A percentile compares a stretch with the other conserved stretches of the same genome.
Conservation (phyloP, 2,329 filamentous ascomycete genomes). For the Penicillium decumbens region DNA sequence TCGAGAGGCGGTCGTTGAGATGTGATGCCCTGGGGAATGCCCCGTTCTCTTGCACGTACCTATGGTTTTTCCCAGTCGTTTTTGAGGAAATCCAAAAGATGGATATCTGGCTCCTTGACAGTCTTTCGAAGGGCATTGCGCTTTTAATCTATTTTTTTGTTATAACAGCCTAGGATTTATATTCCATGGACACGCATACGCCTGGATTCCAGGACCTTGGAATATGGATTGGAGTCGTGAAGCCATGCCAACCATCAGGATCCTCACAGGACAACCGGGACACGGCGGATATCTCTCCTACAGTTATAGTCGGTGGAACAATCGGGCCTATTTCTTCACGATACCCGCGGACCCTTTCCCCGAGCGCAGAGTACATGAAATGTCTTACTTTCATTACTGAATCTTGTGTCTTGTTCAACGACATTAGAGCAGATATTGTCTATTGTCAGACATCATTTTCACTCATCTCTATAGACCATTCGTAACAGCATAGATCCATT, state of each 20-base stretch:
- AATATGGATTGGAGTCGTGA: neutral
- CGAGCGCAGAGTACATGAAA: neutral
- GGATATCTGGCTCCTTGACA: neutral
- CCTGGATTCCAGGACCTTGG: neutral
- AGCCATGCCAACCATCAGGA: neutral
- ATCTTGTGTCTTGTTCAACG: neutral
- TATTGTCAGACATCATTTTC: conserved; percentile 28
- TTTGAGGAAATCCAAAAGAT: neutral
- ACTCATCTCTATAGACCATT: conserved; percentile 41
- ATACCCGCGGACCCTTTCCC: neutral
- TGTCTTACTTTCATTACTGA: neutral
- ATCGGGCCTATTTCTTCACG: neutral
- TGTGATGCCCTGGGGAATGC: neutral
- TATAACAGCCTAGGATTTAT: neutral
- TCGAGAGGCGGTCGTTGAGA: conserved; percentile 25
- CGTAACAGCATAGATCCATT: conserved; percentile 39
- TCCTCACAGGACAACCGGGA: neutral
- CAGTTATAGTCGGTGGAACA: neutral
- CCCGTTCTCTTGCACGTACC: neutral
- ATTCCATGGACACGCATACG: neutral
- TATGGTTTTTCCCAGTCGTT: neutral
- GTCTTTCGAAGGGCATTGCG: neutral
- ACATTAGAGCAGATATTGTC: conserved; percentile 13
- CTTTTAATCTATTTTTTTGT: neutral
- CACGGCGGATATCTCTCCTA: neutral